These are phyloP conservation scores for Hyphochytrium catenoides DNA, from an alignment of 352 stramenopile species.

Conservation along the genomic window DNA sequence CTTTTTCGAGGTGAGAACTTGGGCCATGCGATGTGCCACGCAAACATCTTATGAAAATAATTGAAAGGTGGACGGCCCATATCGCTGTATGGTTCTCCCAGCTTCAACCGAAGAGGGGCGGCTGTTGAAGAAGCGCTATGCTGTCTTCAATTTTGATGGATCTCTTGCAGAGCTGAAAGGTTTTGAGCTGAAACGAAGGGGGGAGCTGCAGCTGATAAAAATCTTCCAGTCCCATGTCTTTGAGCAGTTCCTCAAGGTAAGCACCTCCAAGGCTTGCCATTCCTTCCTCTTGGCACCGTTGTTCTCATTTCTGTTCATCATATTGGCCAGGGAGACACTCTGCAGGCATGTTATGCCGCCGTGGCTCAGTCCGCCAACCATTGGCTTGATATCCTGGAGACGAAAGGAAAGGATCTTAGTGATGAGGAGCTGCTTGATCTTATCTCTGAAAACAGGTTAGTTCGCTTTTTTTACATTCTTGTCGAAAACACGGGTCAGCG, in stretches of 20 bases:
- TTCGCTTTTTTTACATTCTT: no score
- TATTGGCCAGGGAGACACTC: no score
- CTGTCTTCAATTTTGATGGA: constrained; percentile 59
- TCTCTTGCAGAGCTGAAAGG: constrained; percentile 45
- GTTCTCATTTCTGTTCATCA: no score
- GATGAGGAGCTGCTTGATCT: constrained; percentile 91
- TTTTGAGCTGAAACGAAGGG: constrained; percentile 96
- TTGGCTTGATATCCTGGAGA: constrained; percentile 97
- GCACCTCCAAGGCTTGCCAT: no score
- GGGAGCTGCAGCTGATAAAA: constrained; percentile 97
- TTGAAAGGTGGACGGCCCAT: constrained; percentile 96
- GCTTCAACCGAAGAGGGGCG: constrained; percentile 94
- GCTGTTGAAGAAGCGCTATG: constrained; percentile 92
- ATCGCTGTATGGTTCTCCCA: constrained; percentile 94
- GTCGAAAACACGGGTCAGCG: no score
- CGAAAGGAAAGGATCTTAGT: constrained; percentile 72
- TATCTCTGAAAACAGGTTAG: constrained; percentile 97
- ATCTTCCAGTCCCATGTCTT: constrained; percentile 97
- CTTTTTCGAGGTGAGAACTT: constrained; percentile 98
- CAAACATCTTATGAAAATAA: no score
- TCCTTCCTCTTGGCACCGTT: no score
- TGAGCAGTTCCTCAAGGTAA: constrained; percentile 83
- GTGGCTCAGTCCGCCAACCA: constrained; percentile 90
- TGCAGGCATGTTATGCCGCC: constrained; percentile 86
- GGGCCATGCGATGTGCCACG: no score